Evolutionary conservation across 2,329 filamentous ascomycete genomes (phyloP), one percentile per base, ranked within the genome.

Genomic region (Nigrospora osmanthi): DNA sequence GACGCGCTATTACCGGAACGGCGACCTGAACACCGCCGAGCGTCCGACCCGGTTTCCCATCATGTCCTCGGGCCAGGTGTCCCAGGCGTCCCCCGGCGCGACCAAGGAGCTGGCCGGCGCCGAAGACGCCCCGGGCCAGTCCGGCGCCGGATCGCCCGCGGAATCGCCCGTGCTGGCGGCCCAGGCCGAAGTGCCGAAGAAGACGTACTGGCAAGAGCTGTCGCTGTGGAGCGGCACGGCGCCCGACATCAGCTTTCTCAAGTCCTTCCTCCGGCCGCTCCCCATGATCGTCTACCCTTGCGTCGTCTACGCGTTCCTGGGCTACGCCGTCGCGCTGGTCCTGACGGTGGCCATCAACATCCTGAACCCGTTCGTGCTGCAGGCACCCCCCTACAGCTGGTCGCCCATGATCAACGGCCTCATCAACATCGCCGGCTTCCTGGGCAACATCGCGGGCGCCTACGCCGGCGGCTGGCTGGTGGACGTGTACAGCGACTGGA

Each of bases 381-480:
- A 61, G 41, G 57, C 57, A 6, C 56, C 57, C 10, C 60, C 58
- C 3, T 62, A 60, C 46, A 52, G 30, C 49, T 62, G 55, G 59
- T 58, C 57, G 31, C 53, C 55, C 36, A 52, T 51, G 46, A 45
- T 58, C 45, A 61, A 58, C 50, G 58, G 59, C n/a, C 46, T 62
- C 11, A 59, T 62, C 49, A 61, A 60, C 50, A 56, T 62, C 28
- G 50, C 58, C 3, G 58, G 59, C 14, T 48, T 62, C 10, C 46
- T 73, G 15, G 71, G 70, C 11, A 71, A 72, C 43, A 31, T 72
- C 2, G 47, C 64, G 33, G 70, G 70, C 5, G 60, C 66, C 28
- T 67, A 58, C 45, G 57, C 63, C 4, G 69, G 70, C 17, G 70
- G 70, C 12, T 64, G 63, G 54, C 52, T 68, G 16, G 66, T 71